Evolutionary conservation across 495 filamentous ascomycete genomes (phyloP), one percentile per base, ranked within the genome.

Genomic region (Penicillium bialowiezense): DNA sequence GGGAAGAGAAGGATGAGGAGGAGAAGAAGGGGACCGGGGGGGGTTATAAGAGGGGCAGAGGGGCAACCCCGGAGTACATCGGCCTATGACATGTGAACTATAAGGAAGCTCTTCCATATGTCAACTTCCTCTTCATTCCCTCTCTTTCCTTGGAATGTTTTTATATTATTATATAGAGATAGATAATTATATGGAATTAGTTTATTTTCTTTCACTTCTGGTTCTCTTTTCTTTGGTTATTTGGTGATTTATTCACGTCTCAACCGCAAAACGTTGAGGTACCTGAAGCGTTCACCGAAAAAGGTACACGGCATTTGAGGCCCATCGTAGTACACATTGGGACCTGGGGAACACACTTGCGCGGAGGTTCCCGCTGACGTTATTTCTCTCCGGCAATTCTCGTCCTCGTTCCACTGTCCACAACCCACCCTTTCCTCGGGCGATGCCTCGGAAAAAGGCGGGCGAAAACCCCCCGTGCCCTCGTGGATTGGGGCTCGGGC

Each of bases 11-110:
- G 34, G 44, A 56, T 29, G 52, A 54, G 36, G 59, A 43, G 50
- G 49, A 43, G 51, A 35, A 47, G 41, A 47, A 42, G 41, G 40
- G 44, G 48, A 49, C 59, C 58, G 50, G 58, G 48, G 41, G 40
- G 44, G 50, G 26, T 44, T 53, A 57, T 51, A 50, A 50, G 35
- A 28, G 52, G 56, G 52, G 44, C 50, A 55, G 44, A 56, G 59
- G 54, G 50, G 63, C 49, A 62, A 59, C 60, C 60, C 60, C 51
- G 57, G 58, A 60, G 42, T 54, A 41, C 44, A 48, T 43, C 34
- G 41, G 48, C 29, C 15, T 14, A 28, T 41, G 39, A 44, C 41
- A 45, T 45, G 43, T 45, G 31, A 45, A 44, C 5, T 32, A 32
- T 32, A 32, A 26, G 23, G n/a, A n/a, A 26, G 23, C 23, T 26